A percentile compares a stretch with the other conserved stretches of the same genome.
Conservation (phyloP, 106 monocot genomes). For the Acorus gramineus region DNA sequence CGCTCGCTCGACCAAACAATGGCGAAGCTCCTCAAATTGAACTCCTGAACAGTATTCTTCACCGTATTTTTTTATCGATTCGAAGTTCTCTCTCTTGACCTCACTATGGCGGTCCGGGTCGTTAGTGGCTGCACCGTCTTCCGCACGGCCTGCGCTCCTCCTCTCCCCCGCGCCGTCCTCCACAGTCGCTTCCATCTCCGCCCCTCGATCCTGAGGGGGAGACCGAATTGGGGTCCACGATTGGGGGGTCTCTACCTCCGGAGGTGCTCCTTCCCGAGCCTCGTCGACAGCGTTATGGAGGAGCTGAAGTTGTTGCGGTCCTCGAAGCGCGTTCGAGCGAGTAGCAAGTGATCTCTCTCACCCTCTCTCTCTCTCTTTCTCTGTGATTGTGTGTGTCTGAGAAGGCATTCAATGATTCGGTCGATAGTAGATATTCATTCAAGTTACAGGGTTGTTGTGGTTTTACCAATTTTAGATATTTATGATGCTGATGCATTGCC, state of each 20-base stretch:
- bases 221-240: neutral
- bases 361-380: neutral
- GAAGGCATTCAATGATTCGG: too few species aligned
- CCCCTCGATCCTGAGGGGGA: neutral
- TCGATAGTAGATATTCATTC: too few species aligned
- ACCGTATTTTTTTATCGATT: too few species aligned
- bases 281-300: slow-evolving; percentile 50
- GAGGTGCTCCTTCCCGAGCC: slow-evolving; percentile 16
- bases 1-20: too few species aligned
- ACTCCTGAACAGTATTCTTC: too few species aligned
- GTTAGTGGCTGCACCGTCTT: slow-evolving; percentile 1
- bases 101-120: slow-evolving; percentile 28
- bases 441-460: too few species aligned
- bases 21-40: too few species aligned
- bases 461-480: too few species aligned
- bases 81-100: slow-evolving; percentile 1
- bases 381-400: neutral
- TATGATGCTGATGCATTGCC: too few species aligned
- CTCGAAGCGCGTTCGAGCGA: slow-evolving; percentile 17
- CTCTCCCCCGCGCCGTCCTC: slow-evolving; percentile 8
- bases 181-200: slow-evolving; percentile 15
- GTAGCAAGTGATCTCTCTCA: slow-evolving; percentile 23
- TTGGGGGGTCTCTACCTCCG: slow-evolving; percentile 2
- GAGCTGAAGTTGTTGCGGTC: slow-evolving; percentile 35
- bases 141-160: slow-evolving; percentile 9